Evolutionary conservation across 2,329 filamentous ascomycete species (phyloP).

Genomic region (Coniochaeta pulveracea): DNA sequence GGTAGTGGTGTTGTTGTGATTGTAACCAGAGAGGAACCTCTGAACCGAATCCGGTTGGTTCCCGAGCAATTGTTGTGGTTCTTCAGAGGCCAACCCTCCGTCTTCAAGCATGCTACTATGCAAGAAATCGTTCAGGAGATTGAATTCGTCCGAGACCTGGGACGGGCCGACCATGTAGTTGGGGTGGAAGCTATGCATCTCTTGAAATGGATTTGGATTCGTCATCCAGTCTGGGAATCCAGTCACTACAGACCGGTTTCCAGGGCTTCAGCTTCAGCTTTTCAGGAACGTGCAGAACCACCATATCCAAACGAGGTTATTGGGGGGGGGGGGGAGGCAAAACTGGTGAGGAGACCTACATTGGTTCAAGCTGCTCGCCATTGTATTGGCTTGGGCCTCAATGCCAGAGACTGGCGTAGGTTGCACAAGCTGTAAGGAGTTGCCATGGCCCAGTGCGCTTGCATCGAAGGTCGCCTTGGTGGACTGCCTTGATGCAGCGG

Average conservation of each 20-base stretch:
- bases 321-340: no score
- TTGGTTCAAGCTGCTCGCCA: slow-evolving; percentile 54
- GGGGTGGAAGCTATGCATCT: slow-evolving; percentile 88
- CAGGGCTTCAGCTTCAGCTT: slow-evolving; percentile 11
- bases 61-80: slow-evolving; percentile 36
- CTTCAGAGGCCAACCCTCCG: slow-evolving; percentile 57
- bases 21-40: slow-evolving; percentile 31
- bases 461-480: slow-evolving; percentile 31
- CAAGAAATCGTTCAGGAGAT: slow-evolving; percentile 90
- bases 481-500: slow-evolving; percentile 22
- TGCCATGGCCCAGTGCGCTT: slow-evolving; percentile 35
- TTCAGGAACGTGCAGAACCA: slow-evolving; percentile 7
- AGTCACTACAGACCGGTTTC: slow-evolving; percentile 41
- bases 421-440: slow-evolving; percentile 59
- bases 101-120: slow-evolving; percentile 87
- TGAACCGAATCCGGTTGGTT: slow-evolving; percentile 36
- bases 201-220: slow-evolving; percentile 75
- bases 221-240: slow-evolving; percentile 73
- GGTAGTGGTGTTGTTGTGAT: slow-evolving; percentile 23
- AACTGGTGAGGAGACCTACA: slow-evolving; percentile 58
- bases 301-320: slow-evolving; percentile 14
- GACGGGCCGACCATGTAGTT: slow-evolving; percentile 87
- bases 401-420: slow-evolving; percentile 57
- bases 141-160: slow-evolving; percentile 94
- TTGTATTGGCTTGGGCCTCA: slow-evolving; percentile 47